Evolutionary conservation across 1,284 basidiomycete species (phyloP), one percentile per base, ranked within the genome.

Genomic region (Phlebopus sp.): DNA sequence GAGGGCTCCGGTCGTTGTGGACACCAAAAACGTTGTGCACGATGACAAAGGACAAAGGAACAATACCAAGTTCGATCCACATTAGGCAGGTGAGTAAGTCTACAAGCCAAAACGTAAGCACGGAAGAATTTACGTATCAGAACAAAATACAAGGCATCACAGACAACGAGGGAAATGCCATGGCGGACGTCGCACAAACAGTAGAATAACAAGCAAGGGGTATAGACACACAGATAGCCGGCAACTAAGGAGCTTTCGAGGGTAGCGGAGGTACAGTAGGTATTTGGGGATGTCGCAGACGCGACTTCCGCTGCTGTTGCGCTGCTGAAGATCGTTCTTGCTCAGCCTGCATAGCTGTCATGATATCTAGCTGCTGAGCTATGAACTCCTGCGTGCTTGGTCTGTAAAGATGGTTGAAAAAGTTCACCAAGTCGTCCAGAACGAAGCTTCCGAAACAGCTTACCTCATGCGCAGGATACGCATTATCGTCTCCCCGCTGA

Each of bases 381-480:
- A 97, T 85, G 65, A 97, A 97, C 50, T 96, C 93, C 30, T 82
- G 81, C 7, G 92, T 94, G 25, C 84, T 82, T 14, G 84, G 76
- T 59, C 91, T 39, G 49, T 36, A 43, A 18, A 9, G 14, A 19
- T 15, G 5, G n/a, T 14, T n/a, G n/a, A 17, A 23, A 43, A 18
- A 9, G n/a, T 19, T 15, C 7, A 14, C 13, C 42, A 5, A 17
- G 21, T 34, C 52, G 25, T 55, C 46, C 37, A 40, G 10, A 17
- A 14, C 14, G n/a, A 40, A 17, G 31, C 17, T 13, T 29, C 3
- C 19, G 45, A 31, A 27, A 34, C 42, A 11, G 70, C 82, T 42
- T 59, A 92, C 92, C 92, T 78, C 92, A 97, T 96, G 29, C 94
- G 79, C 41, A 97, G 73, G 57, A 97, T 95, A 47, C 92, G 77